These are phyloP conservation scores for Aspergillus sp. DNA, from an alignment of 2,329 filamentous ascomycete species.

Conservation along the genomic window DNA sequence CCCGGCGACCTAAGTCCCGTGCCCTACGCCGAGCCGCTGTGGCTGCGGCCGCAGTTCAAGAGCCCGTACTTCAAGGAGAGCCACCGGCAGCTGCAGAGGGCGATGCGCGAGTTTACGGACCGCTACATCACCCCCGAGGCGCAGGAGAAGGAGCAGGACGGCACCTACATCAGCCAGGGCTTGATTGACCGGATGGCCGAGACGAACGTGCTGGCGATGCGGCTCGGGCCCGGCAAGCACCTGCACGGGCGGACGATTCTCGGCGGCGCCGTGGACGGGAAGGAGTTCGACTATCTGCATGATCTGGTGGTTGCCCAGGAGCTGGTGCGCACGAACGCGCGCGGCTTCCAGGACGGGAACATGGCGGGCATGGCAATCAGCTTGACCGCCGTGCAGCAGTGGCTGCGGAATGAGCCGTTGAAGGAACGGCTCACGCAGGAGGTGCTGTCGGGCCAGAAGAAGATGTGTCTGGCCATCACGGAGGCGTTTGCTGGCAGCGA, in stretches of 20 bases:
- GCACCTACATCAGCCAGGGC: conserved; percentile 58
- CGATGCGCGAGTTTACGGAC: conserved; percentile 65
- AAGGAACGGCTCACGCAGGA: conserved; percentile 61
- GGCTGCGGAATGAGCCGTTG: conserved; percentile 57
- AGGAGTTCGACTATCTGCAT: conserved; percentile 83
- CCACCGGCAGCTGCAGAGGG: conserved; percentile 59
- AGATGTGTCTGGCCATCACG: conserved; percentile 79
- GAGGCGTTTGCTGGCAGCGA: conserved; percentile 82
- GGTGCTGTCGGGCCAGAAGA: conserved; percentile 71
- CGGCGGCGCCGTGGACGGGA: conserved; percentile 60
- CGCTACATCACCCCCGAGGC: conserved; percentile 63
- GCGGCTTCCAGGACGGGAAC: conserved; percentile 80
- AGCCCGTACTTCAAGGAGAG: conserved; percentile 72
- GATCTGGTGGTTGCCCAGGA: conserved; percentile 71
- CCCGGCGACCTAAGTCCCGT: conserved; percentile 65
- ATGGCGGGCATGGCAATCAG: conserved; percentile 80
- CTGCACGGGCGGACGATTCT: conserved; percentile 61
- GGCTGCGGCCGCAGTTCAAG: conserved; percentile 68
- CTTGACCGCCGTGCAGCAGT: conserved; percentile 71
- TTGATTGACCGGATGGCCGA: conserved; percentile 72
- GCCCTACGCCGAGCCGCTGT: conserved; percentile 77
- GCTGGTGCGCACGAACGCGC: conserved; percentile 57
- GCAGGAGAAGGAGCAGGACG: conserved; percentile 63
- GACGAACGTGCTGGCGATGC: conserved; percentile 67
- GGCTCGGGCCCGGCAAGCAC: conserved; percentile 73